A percentile compares a stretch with the other conserved stretches of the same genome.
Evolutionary conservation across 345 rosid species (phyloP).

Genomic region (Moricandia arvensis): DNA sequence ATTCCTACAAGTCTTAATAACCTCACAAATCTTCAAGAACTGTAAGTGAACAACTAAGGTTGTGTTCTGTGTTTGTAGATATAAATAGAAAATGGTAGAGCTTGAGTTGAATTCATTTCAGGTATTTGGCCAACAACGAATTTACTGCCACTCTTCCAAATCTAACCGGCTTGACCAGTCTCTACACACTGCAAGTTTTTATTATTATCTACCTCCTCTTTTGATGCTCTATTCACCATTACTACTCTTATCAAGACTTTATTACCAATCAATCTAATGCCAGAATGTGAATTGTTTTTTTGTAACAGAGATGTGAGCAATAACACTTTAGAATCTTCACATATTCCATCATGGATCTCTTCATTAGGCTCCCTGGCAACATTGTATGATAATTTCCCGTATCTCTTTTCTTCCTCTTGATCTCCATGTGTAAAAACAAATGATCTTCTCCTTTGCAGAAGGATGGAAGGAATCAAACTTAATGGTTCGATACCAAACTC

Average conservation of each 20-base stretch:
- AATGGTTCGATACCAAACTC: slow-evolving; percentile 52
- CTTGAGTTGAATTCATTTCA: slow-evolving; percentile 35
- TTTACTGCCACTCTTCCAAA: slow-evolving; percentile 60
- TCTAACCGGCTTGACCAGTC: slow-evolving; percentile 52
- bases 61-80: not conserved
- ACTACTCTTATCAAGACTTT: not conserved
- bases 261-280: not conserved
- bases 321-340: slow-evolving; percentile 53
- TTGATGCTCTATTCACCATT: not conserved
- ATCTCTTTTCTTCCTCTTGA: slow-evolving; percentile 1
- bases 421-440: slow-evolving; percentile 8
- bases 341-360: slow-evolving; percentile 62
- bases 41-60: slow-evolving; percentile 52
- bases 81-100: not conserved
- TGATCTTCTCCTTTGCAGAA: slow-evolving; percentile 43
- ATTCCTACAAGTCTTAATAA: slow-evolving; percentile 60
- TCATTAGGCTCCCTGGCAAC: slow-evolving; percentile 53
- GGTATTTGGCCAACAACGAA: slow-evolving; percentile 70
- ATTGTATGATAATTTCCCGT: slow-evolving; percentile 50
- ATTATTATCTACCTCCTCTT: not conserved
- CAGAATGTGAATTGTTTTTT: not conserved
- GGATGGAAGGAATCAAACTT: slow-evolving; percentile 54
- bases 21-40: slow-evolving; percentile 49
- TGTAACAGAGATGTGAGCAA: slow-evolving; percentile 76
- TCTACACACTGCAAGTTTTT: slow-evolving; percentile 66